phyloP scores from a whole-genome alignment of 768 basidiomycete genomes.

The Ephemerocybe angulata region DNA sequence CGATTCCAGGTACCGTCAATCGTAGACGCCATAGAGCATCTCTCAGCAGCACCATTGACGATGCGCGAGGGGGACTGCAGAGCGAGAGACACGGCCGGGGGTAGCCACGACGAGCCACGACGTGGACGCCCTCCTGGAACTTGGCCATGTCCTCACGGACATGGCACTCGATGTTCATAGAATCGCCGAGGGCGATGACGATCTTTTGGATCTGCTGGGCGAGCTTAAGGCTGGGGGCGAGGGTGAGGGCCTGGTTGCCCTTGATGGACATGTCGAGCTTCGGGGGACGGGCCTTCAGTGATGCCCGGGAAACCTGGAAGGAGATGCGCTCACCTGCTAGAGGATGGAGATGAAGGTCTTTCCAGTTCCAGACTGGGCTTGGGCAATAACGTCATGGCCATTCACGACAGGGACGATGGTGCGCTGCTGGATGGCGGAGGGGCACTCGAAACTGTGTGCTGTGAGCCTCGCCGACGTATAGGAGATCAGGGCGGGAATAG shows the following conservation, averaged over 20 bases:
- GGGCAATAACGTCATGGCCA: slow-evolving; percentile 98
- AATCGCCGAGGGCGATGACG: slow-evolving; percentile 90
- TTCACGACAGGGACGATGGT: slow-evolving; percentile 98
- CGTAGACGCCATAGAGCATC: no score
- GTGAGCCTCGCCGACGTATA: slow-evolving; percentile 6
- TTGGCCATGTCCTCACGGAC: slow-evolving; percentile 97
- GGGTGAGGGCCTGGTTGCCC: slow-evolving; percentile 95
- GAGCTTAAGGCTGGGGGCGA: slow-evolving; percentile 95
- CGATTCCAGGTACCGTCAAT: no score
- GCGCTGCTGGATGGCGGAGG: slow-evolving; percentile 98
- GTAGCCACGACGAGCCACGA: slow-evolving; percentile 96
- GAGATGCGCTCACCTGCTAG: slow-evolving; percentile 49
- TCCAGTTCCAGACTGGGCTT: slow-evolving; percentile 98
- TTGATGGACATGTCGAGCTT: slow-evolving; percentile 85
- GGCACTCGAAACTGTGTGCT: slow-evolving; percentile 82
- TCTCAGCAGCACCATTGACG: no score
- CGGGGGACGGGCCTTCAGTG: neutral
- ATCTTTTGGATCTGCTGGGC: slow-evolving; percentile 98
- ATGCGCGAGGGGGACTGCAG: no score
- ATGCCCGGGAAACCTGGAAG: neutral
- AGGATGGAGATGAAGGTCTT: slow-evolving; percentile 98
- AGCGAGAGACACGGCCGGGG: slow-evolving; percentile 93
- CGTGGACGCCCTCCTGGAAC: slow-evolving; percentile 87
- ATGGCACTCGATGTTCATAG: slow-evolving; percentile 93
- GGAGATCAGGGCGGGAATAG: neutral